Evolutionary conservation across 75 land plant genomes (phyloP).

Genomic region (Larix kaempferi): DNA sequence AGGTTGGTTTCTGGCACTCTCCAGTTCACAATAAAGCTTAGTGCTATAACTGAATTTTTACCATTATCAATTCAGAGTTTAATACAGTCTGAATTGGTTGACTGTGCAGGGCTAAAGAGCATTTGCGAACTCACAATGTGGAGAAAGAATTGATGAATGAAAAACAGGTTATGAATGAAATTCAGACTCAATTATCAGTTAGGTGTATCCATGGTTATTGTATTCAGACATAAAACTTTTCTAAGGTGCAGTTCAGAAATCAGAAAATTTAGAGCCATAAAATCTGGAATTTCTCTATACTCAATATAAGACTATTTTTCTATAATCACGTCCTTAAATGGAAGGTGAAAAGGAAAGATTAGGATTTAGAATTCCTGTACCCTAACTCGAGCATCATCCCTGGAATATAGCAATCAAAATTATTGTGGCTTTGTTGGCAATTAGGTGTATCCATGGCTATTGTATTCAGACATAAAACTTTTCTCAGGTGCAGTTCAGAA

Average conservation of each 20-base stretch:
- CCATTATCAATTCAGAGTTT: not conserved
- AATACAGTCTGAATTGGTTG: not conserved
- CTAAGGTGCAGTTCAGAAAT: no score
- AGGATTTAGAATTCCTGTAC: no score
- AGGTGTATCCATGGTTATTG: not conserved
- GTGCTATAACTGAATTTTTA: not conserved
- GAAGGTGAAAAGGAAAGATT: no score
- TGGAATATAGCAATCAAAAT: no score
- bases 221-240: not conserved
- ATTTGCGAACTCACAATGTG: not conserved
- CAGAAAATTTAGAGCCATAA: no score
- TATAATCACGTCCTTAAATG: no score
- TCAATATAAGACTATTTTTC: no score
- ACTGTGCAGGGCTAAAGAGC: slow-evolving; percentile 4
- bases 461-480: not conserved
- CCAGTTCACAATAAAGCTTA: not conserved
- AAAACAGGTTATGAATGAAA: not conserved
- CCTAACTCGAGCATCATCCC: no score
- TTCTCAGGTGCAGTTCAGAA: no score
- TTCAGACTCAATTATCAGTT: not conserved
- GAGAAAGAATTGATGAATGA: not conserved
- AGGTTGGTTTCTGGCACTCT: not conserved
- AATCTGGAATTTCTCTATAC: no score
- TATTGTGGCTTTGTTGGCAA: not conserved
- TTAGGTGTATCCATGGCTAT: not conserved